Evolutionary conservation across 1,284 basidiomycete genomes (phyloP).

Genomic region (Apiotrichum mycotoxinovorans): DNA sequence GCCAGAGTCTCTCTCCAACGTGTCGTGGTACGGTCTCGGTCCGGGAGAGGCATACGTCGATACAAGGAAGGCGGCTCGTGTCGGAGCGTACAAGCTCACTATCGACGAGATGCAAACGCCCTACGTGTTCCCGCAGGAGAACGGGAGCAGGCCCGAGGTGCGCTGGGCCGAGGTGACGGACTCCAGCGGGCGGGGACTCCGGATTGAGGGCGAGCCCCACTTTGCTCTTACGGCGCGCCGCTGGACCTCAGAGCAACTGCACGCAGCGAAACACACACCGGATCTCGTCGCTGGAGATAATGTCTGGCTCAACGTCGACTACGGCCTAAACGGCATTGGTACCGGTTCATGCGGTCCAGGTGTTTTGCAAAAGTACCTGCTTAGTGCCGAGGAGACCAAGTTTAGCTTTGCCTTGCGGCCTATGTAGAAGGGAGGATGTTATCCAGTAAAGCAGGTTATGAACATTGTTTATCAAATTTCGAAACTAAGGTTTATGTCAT

Average conservation of each 20-base stretch:
- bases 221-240: slow-evolving; percentile 17
- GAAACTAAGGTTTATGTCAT: too few species aligned
- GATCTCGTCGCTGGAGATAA: slow-evolving; percentile 17
- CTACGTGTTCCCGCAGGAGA: slow-evolving; percentile 27
- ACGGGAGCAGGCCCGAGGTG: slow-evolving; percentile 17
- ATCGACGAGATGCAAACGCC: slow-evolving; percentile 24
- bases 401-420: neutral
- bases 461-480: too few species aligned
- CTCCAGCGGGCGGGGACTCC: neutral
- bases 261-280: slow-evolving; percentile 15
- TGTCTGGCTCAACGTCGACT: slow-evolving; percentile 24
- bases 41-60: slow-evolving; percentile 22
- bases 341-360: slow-evolving; percentile 21
- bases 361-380: slow-evolving; percentile 2
- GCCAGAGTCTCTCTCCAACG: slow-evolving; percentile 6
- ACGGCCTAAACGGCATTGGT: slow-evolving; percentile 17
- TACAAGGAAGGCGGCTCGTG: slow-evolving; percentile 5
- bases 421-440: too few species aligned
- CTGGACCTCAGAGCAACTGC: slow-evolving; percentile 22
- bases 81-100: slow-evolving; percentile 9
- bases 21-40: slow-evolving; percentile 20
- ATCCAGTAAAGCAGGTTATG: too few species aligned
- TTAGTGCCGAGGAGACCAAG: neutral
- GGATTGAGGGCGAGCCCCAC: neutral
- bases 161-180: slow-evolving; percentile 15